phyloP scores from a whole-genome alignment of 306 rosid genomes.

The Dalbergia cochinchinensis region DNA sequence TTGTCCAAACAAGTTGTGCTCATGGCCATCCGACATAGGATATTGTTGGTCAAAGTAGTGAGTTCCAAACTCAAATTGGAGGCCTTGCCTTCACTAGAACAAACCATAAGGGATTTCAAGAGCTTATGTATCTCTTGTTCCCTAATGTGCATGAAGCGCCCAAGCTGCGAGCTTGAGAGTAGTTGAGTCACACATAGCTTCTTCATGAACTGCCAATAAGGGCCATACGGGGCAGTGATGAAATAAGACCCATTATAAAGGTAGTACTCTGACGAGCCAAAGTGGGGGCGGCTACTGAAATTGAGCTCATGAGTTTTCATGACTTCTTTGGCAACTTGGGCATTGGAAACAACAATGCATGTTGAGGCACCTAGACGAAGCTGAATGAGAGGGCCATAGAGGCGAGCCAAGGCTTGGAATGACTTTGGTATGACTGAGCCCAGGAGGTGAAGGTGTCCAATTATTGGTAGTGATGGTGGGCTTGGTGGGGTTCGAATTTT shows the following conservation, averaged over 20 bases:
- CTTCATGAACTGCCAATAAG: slow-evolving; percentile 75
- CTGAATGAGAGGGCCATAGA: slow-evolving; percentile 65
- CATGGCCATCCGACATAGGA: slow-evolving; percentile 67
- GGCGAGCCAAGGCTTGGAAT: slow-evolving; percentile 58
- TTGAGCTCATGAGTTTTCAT: slow-evolving; percentile 63
- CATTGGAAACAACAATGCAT: slow-evolving; percentile 59
- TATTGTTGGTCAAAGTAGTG: slow-evolving; percentile 57
- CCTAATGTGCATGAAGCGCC: slow-evolving; percentile 43
- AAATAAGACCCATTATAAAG: slow-evolving; percentile 58
- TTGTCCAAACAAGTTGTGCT: slow-evolving; percentile 52
- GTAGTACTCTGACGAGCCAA: slow-evolving; percentile 58
- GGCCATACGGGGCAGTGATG: slow-evolving; percentile 62
- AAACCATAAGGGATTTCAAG: slow-evolving; percentile 43
- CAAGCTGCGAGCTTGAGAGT: slow-evolving; percentile 56
- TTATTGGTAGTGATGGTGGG: slow-evolving; percentile 60
- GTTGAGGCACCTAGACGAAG: slow-evolving; percentile 67
- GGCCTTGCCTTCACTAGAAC: slow-evolving; percentile 30
- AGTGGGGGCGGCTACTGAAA: slow-evolving; percentile 60
- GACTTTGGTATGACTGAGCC: slow-evolving; percentile 64
- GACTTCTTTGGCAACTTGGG: slow-evolving; percentile 61
- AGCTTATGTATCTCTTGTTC: slow-evolving; percentile 52
- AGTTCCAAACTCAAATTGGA: slow-evolving; percentile 52
- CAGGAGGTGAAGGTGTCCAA: slow-evolving; percentile 61
- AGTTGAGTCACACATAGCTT: slow-evolving; percentile 61
- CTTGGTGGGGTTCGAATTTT: slow-evolving; percentile 48